phyloP scores from a whole-genome alignment of 331 rosid genomes.

The Pyracantha coccinea region DNA sequence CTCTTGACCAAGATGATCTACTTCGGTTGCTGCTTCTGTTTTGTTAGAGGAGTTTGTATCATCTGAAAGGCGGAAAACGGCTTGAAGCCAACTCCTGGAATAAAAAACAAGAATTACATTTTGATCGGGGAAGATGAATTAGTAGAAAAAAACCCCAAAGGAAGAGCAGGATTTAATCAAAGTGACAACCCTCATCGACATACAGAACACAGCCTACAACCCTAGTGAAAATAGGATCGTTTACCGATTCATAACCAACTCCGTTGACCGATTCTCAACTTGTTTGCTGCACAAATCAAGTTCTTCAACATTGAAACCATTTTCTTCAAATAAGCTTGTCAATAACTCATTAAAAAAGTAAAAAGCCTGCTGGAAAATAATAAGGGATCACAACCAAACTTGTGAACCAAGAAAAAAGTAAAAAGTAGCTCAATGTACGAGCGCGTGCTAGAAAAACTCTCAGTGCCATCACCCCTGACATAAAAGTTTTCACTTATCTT shows the following conservation, averaged over 20 bases:
- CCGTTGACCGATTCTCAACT: slow-evolving; percentile 82
- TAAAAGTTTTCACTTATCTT: slow-evolving; percentile 82
- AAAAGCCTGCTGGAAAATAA: slow-evolving; percentile 72
- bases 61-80: slow-evolving; percentile 55
- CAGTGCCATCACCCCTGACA: slow-evolving; percentile 96
- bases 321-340: slow-evolving; percentile 64
- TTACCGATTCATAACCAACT: slow-evolving; percentile 82
- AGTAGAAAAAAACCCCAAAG: not conserved
- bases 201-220: not conserved
- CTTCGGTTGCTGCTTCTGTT: slow-evolving; percentile 16
- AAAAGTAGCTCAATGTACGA: not conserved
- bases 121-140: not conserved
- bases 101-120: slow-evolving; percentile 2
- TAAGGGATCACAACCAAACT: not conserved
- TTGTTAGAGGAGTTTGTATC: slow-evolving; percentile 23
- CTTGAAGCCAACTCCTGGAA: slow-evolving; percentile 86
- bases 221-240: not conserved
- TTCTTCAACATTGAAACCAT: slow-evolving; percentile 64
- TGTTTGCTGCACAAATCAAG: slow-evolving; percentile 78
- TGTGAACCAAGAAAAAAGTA: slow-evolving; percentile 13
- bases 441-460: slow-evolving; percentile 30
- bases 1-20: slow-evolving; percentile 15
- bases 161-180: not conserved
- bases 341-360: slow-evolving; percentile 80
- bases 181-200: not conserved